These are phyloP conservation scores for Hypericum androsaemum DNA, from an alignment of 345 rosid species.

Conservation along the genomic window DNA sequence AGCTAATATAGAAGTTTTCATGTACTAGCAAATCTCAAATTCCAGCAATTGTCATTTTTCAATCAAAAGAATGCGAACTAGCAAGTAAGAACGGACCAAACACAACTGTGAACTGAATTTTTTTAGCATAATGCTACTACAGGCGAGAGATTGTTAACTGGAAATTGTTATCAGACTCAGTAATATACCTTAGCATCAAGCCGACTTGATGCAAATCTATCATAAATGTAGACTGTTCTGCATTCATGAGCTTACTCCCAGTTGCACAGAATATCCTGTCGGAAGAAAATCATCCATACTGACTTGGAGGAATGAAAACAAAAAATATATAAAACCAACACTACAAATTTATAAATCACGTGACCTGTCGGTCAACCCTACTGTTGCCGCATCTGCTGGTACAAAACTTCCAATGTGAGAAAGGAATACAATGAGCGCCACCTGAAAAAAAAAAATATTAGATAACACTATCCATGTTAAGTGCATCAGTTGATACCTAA, in stretches of 20 bases:
- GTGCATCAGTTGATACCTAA: no score
- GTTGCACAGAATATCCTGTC: slow-evolving; percentile 87
- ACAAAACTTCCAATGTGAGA: slow-evolving; percentile 98
- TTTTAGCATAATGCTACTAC: no score
- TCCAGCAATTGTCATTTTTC: no score
- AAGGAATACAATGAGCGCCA: slow-evolving; percentile 88
- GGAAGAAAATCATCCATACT: slow-evolving; percentile 7
- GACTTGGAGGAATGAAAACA: slow-evolving; percentile 9
- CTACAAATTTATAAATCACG: slow-evolving; percentile 9
- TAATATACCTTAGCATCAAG: slow-evolving; percentile 73
- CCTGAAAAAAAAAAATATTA: slow-evolving; percentile 31
- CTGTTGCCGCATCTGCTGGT: slow-evolving; percentile 89
- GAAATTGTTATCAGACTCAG: neutral
- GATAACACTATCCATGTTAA: no score
- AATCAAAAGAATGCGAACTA: no score
- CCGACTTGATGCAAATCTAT: slow-evolving; percentile 98
- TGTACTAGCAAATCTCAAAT: no score
- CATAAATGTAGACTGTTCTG: slow-evolving; percentile 91
- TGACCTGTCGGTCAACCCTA: slow-evolving; percentile 94
- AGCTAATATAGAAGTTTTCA: no score
- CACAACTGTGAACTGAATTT: no score
- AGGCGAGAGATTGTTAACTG: no score
- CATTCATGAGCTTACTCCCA: slow-evolving; percentile 91
- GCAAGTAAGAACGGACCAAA: no score
- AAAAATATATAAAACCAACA: slow-evolving; percentile 11